Evolutionary conservation across 257 asterid genomes (phyloP).

Genomic region (Scutellaria baicalensis): DNA sequence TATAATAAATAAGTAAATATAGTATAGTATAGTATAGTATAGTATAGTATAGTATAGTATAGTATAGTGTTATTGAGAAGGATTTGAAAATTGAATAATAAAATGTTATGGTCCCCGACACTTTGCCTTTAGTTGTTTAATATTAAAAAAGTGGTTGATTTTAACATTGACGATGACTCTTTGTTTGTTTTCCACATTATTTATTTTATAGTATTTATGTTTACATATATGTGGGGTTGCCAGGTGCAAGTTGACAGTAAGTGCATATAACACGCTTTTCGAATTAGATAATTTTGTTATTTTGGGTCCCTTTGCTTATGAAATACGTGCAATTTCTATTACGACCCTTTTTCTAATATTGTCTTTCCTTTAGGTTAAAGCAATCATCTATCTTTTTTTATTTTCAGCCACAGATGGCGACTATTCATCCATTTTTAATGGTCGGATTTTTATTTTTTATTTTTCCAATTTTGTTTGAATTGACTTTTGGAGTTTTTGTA

Average conservation of each 20-base stretch:
- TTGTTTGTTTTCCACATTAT: not conserved
- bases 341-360: slow-evolving; percentile 19
- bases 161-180: slow-evolving; percentile 15
- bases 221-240: not conserved
- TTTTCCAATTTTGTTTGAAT: no score
- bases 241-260: slow-evolving; percentile 22
- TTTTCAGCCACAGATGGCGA: slow-evolving; percentile 23
- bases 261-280: slow-evolving; percentile 7
- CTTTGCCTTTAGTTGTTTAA: not conserved
- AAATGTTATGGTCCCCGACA: slow-evolving; percentile 6
- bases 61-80: not conserved
- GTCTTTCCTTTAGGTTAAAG: slow-evolving; percentile 28
- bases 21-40: not conserved
- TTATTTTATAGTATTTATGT: not conserved
- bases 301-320: not conserved
- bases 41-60: not conserved
- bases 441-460: no score
- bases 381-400: slow-evolving; percentile 13
- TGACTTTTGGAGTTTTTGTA: no score
- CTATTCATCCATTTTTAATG: slow-evolving; percentile 6
- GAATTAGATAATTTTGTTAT: not conserved
- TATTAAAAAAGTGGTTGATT: not conserved
- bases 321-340: slow-evolving; percentile 19
- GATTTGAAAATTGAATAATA: not conserved
- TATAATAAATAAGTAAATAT: not conserved